Evolutionary conservation across 768 basidiomycete genomes (phyloP).

Genomic region (Amyloporia xantha): DNA sequence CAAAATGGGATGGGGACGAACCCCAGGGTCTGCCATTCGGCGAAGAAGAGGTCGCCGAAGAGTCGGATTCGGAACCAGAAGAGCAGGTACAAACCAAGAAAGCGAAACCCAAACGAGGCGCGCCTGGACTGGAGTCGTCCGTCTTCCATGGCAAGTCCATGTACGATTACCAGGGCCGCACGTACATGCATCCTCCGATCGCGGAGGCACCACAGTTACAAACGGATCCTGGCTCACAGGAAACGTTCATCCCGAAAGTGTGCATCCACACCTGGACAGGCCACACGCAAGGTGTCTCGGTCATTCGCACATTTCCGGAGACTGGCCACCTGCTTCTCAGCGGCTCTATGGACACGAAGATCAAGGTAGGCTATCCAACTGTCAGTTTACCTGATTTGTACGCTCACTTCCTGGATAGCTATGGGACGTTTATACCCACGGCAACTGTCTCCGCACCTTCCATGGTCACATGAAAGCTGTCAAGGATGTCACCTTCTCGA

Average conservation of each 20-base stretch:
- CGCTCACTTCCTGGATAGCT: slow-evolving; percentile 48
- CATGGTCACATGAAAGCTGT: slow-evolving; percentile 96
- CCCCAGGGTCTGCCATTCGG: slow-evolving; percentile 51
- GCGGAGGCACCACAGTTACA: slow-evolving; percentile 83
- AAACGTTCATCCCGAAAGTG: slow-evolving; percentile 90
- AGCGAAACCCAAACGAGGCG: slow-evolving; percentile 72
- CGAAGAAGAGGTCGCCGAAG: slow-evolving; percentile 48
- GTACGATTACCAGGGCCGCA: slow-evolving; percentile 96
- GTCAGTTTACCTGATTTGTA: not conserved
- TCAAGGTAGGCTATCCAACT: slow-evolving; percentile 59
- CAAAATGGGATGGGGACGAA: slow-evolving; percentile 80
- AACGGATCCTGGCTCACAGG: slow-evolving; percentile 75
- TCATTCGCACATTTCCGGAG: slow-evolving; percentile 85
- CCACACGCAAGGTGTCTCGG: slow-evolving; percentile 94
- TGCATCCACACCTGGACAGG: slow-evolving; percentile 99
- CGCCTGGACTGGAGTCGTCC: slow-evolving; percentile 83
- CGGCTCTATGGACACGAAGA: slow-evolving; percentile 97
- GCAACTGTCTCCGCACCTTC: slow-evolving; percentile 95
- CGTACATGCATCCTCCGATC: slow-evolving; percentile 92
- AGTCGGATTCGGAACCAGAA: slow-evolving; percentile 42
- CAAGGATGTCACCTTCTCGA: slow-evolving; percentile 93
- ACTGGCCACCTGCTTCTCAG: slow-evolving; percentile 91
- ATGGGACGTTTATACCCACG: slow-evolving; percentile 97
- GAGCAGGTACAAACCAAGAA: slow-evolving; percentile 56
- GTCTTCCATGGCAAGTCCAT: slow-evolving; percentile 97